phyloP scores from a whole-genome alignment of 768 basidiomycete genomes.

The Boletus edulis region DNA sequence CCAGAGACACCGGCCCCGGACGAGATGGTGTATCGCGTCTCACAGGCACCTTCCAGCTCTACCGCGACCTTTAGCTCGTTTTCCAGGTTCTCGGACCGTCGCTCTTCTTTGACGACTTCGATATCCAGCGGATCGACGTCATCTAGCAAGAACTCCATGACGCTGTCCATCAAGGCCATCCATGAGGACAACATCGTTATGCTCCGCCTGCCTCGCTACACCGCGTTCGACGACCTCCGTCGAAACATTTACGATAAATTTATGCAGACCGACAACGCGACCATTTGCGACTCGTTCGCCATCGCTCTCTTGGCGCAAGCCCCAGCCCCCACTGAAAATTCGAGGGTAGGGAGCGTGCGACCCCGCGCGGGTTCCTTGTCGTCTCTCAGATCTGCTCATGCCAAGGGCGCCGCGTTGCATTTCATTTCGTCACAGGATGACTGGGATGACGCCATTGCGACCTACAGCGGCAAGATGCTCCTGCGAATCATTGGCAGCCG shows the following conservation, averaged over 20 bases:
- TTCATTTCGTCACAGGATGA: slow-evolving; percentile 55
- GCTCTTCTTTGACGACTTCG: slow-evolving; percentile 30
- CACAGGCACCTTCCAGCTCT: slow-evolving; percentile 8
- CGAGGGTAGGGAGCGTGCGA: slow-evolving; percentile 11
- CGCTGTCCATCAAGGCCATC: slow-evolving; percentile 61
- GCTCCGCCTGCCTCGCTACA: slow-evolving; percentile 50
- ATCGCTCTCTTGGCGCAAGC: slow-evolving; percentile 50
- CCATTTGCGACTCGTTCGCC: slow-evolving; percentile 53
- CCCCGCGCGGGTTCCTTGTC: slow-evolving; percentile 36
- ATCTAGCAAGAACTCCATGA: slow-evolving; percentile 21
- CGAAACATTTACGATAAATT: slow-evolving; percentile 64
- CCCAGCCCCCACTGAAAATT: slow-evolving; percentile 9
- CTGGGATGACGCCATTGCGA: slow-evolving; percentile 52
- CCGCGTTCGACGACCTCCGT: slow-evolving; percentile 52
- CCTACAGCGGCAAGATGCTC: slow-evolving; percentile 49
- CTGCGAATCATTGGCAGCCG: slow-evolving; percentile 47
- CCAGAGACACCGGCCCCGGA: slow-evolving; percentile 23
- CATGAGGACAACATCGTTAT: slow-evolving; percentile 61
- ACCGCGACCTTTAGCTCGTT: slow-evolving; percentile 4
- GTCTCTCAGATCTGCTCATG: slow-evolving; percentile 27
- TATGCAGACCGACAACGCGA: slow-evolving; percentile 54
- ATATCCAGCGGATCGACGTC: slow-evolving; percentile 39
- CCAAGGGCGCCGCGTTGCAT: slow-evolving; percentile 32
- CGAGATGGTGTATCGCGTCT: slow-evolving; percentile 3
- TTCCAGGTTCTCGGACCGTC: slow-evolving; percentile 15